phyloP scores from a whole-genome alignment of 805 yeast genomes.

The Yarrowia alimentaria region DNA sequence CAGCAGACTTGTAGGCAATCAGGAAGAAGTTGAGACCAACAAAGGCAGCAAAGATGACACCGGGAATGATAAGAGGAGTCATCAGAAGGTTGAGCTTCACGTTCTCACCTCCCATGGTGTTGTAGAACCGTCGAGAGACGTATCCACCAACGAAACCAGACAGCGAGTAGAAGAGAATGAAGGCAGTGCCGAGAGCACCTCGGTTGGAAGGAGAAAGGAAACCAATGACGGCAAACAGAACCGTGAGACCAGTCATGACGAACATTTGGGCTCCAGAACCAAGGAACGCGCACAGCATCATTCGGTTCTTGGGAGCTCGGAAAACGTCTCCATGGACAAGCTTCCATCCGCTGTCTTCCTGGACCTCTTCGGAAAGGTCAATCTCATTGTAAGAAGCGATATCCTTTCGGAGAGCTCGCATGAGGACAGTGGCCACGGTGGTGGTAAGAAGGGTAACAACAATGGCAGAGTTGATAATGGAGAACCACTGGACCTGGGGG shows the following conservation, averaged over 20 bases:
- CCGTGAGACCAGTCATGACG: slow-evolving; percentile 68
- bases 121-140: slow-evolving; percentile 80
- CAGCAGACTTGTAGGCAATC: slow-evolving; percentile 75
- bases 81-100: slow-evolving; percentile 85
- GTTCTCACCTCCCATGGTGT: slow-evolving; percentile 84
- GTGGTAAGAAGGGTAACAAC: slow-evolving; percentile 74
- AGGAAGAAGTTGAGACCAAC: slow-evolving; percentile 77
- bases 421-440: slow-evolving; percentile 73
- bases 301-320: slow-evolving; percentile 70
- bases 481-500: slow-evolving; percentile 94
- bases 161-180: slow-evolving; percentile 78
- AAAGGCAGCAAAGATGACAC: slow-evolving; percentile 60
- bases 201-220: slow-evolving; percentile 90
- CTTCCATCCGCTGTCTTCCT: slow-evolving; percentile 97
- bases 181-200: slow-evolving; percentile 87
- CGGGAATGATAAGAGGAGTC: slow-evolving; percentile 87
- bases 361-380: slow-evolving; percentile 74
- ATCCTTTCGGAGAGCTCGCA: slow-evolving; percentile 79
- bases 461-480: slow-evolving; percentile 79
- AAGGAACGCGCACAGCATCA: slow-evolving; percentile 72
- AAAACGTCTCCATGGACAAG: slow-evolving; percentile 93
- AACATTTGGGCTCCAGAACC: slow-evolving; percentile 89
- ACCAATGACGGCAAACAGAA: slow-evolving; percentile 82
- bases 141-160: slow-evolving; percentile 83
- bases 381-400: slow-evolving; percentile 85